Evolutionary conservation across 805 yeast genomes (phyloP), one percentile per base, ranked within the genome.

Genomic region (Barnettozyma populi): DNA sequence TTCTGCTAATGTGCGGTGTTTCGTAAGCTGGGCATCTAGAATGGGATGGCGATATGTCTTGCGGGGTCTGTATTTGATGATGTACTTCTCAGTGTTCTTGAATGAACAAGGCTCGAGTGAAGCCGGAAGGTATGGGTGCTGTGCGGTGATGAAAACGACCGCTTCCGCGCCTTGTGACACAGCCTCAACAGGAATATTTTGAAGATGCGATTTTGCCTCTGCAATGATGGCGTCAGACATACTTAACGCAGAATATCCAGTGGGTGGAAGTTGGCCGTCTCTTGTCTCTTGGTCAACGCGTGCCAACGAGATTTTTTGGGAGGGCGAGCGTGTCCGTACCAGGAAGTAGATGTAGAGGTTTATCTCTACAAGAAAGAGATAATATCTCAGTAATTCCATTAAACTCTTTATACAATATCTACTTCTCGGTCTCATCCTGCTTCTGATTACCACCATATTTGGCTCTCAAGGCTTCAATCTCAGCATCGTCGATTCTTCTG

Each of bases 131-230:
- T 84, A 89, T 23, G 96, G 96, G 63, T 89, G 96, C 2, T 61
- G 61, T 1, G 63, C 50, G 0, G 92, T 75, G 11, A 70, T 62
- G 63, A 86, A 86, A 2, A 88, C 90, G 10, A 88, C 72, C 0
- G 96, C 95, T 63, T 89, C 97, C 1, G 97, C 97, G 23, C 97
- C 97, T 60, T 89, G 97, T 0, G 95, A 86, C 2, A 89, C 69
- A 25, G 78, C 69, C 1, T 64, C 58, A 5, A 84, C 60, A 0
- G 81, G 78, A 7, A 83, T 69, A 37, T 74, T 69, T 1, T 76
- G 74, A 20, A 84, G 60, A 20, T 72, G 65, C 1, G 54, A 37
- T 42, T 72, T 66, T 0, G 80, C 82, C 31, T 57, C 62, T 2
- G 59, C 65, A 7, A 84, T 50, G 1, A 82, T 67, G 24, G 66